These are phyloP conservation scores for Harringtonia aguacate DNA, from an alignment of 2,329 filamentous ascomycete genomes.

Conservation along the genomic window DNA sequence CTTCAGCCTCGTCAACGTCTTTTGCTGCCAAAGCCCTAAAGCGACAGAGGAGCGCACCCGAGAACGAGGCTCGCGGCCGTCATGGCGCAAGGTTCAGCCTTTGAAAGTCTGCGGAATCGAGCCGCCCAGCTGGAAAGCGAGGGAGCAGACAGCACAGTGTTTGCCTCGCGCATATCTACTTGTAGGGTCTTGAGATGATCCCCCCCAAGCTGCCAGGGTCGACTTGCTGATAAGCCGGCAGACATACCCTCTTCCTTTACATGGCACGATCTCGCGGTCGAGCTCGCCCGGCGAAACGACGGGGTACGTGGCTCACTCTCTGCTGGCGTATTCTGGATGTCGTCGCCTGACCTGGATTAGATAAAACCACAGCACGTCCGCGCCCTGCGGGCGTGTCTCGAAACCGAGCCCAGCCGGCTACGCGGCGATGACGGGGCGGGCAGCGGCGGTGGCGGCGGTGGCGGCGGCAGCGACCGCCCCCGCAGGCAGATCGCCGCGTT, in stretches of 20 bases:
- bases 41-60: too few species aligned
- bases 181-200: too few species aligned
- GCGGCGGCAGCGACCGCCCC: too few species aligned
- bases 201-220: too few species aligned
- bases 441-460: neutral
- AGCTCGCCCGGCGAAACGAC: slow-evolving; percentile 3
- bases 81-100: too few species aligned
- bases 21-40: too few species aligned
- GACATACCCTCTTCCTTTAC: slow-evolving; percentile 5
- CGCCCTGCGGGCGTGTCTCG: slow-evolving; percentile 4
- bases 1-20: neutral
- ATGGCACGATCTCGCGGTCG: slow-evolving; percentile 6
- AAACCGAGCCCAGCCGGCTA: slow-evolving; percentile 1
- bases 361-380: slow-evolving; percentile 3
- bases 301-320: neutral
- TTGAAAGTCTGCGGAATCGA: too few species aligned
- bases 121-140: too few species aligned
- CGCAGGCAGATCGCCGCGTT: slow-evolving; percentile 5
- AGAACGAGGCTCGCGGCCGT: too few species aligned
- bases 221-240: neutral
- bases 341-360: neutral
- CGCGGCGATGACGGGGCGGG: neutral
- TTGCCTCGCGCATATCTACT: too few species aligned
- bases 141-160: too few species aligned
- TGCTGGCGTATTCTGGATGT: too few species aligned